Evolutionary conservation across 371 early-diverging fungal species (phyloP).

Genomic region (Mucor lusitanicus): DNA sequence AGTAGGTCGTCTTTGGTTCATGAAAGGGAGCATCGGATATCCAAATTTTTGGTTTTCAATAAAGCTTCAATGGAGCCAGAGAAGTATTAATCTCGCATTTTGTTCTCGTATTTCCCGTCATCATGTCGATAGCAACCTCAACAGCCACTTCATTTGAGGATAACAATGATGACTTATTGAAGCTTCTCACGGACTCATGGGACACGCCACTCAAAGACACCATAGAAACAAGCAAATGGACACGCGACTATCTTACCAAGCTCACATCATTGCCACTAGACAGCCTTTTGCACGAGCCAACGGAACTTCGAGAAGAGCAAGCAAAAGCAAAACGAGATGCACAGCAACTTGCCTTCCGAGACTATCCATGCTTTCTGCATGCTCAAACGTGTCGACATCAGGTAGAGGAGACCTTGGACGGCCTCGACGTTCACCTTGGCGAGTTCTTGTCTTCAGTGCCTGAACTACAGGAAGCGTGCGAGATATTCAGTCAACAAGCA

Average conservation of each 20-base stretch:
- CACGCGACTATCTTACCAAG: slow-evolving; percentile 63
- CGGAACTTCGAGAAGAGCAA: slow-evolving; percentile 54
- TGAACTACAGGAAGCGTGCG: slow-evolving; percentile 54
- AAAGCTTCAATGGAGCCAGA: not conserved
- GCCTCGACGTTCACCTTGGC: slow-evolving; percentile 52
- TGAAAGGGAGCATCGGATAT: not conserved
- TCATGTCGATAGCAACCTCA: not conserved
- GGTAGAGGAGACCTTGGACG: slow-evolving; percentile 56
- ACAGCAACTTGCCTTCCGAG: slow-evolving; percentile 68
- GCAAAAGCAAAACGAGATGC: slow-evolving; percentile 63
- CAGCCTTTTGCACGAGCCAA: slow-evolving; percentile 57
- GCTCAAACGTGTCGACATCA: slow-evolving; percentile 64
- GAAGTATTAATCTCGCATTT: not conserved
- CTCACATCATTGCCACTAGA: slow-evolving; percentile 64
- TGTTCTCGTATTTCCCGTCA: not conserved
- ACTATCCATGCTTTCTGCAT: slow-evolving; percentile 70
- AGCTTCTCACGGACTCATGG: slow-evolving; percentile 28
- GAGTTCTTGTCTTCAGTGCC: slow-evolving; percentile 51
- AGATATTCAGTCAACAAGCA: slow-evolving; percentile 38
- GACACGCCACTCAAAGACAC: slow-evolving; percentile 11
- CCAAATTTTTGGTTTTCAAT: not conserved
- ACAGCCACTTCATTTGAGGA: slow-evolving; percentile 13
- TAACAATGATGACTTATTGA: slow-evolving; percentile 30
- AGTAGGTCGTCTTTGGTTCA: not conserved
- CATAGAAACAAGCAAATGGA: slow-evolving; percentile 41